A percentile compares a stretch with the other conserved stretches of the same genome.
These are phyloP conservation scores for Pholiota conissans DNA, from an alignment of 768 basidiomycete genomes.

Conservation along the genomic window DNA sequence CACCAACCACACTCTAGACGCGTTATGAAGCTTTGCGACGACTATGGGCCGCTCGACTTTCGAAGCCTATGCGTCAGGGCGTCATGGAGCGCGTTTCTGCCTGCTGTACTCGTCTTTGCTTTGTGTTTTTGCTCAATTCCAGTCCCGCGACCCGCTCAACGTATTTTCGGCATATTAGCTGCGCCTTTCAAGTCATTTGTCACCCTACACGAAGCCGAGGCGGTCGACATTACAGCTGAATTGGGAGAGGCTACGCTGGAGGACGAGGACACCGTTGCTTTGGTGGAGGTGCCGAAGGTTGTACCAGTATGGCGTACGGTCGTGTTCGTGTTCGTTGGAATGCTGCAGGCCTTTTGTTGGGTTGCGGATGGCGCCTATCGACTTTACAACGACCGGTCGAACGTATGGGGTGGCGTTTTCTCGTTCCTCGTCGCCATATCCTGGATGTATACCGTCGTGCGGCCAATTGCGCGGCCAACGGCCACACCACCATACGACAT, in stretches of 20 bases:
- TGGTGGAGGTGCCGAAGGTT: constrained; percentile 18
- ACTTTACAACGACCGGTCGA: constrained; percentile 35
- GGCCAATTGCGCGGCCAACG: constrained; percentile 51
- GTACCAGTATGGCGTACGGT: constrained; percentile 62
- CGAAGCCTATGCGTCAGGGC: constrained; percentile 45
- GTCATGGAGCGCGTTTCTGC: constrained; percentile 51
- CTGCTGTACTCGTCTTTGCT: constrained; percentile 44
- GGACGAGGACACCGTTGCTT: constrained; percentile 19
- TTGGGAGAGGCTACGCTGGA: constrained; percentile 20
- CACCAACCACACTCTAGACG: constrained; percentile 2
- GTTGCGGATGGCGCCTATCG: constrained; percentile 57
- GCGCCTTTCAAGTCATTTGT: constrained; percentile 42
- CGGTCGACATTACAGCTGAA: constrained; percentile 31
- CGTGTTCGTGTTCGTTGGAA: constrained; percentile 54
- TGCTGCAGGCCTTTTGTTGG: constrained; percentile 60
- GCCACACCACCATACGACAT: constrained; percentile 66
- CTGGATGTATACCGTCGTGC: constrained; percentile 68
- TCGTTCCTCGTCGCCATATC: constrained; percentile 49
- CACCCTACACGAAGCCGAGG: constrained; percentile 57
- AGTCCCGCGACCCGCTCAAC: constrained; percentile 24
- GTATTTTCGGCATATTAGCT: constrained; percentile 24
- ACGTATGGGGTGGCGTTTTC: constrained; percentile 34
- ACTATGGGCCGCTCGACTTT: constrained; percentile 41
- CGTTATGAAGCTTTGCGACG: constrained; percentile 33
- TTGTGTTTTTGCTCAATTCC: constrained; percentile 40